These are phyloP conservation scores for Ascomycota sp. DNA, from an alignment of 2,329 filamentous ascomycete genomes.

Conservation along the genomic window DNA sequence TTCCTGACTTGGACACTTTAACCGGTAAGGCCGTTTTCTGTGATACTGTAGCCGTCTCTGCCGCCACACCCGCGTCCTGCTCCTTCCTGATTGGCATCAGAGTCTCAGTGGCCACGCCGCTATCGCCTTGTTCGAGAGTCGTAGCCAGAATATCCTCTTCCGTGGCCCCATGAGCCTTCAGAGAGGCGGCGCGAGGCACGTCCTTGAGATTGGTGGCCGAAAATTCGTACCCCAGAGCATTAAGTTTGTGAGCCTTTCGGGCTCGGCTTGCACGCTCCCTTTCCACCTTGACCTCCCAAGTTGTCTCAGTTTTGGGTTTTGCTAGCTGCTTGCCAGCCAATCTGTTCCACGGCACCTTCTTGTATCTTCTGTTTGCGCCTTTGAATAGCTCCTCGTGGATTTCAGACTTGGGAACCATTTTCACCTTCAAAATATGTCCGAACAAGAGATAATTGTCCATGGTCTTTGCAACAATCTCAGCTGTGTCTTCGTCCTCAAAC, in stretches of 20 bases:
- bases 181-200: constrained; percentile 18
- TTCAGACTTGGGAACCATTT: constrained; percentile 54
- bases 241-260: constrained; percentile 52
- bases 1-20: no score
- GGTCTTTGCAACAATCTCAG: constrained; percentile 78
- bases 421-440: constrained; percentile 80
- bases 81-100: no score
- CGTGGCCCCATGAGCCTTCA: constrained; percentile 10
- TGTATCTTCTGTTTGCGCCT: constrained; percentile 78
- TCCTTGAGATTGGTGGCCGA: constrained; percentile 51
- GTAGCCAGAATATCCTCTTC: constrained; percentile 5
- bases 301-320: constrained; percentile 48
- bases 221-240: constrained; percentile 69
- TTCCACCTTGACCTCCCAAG: constrained; percentile 59
- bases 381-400: constrained; percentile 72
- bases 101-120: no score
- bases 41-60: no score
- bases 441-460: constrained; percentile 98
- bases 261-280: constrained; percentile 52
- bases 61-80: no score
- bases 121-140: no score
- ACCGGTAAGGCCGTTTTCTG: no score
- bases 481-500: constrained; percentile 58
- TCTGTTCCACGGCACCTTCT: constrained; percentile 70
- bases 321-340: constrained; percentile 60